A percentile compares a stretch with the other conserved stretches of the same genome.
phyloP scores from a whole-genome alignment of 225 moss, liverwort and hornwort genomes.

The Bryoerythrophyllum caledonicum region DNA sequence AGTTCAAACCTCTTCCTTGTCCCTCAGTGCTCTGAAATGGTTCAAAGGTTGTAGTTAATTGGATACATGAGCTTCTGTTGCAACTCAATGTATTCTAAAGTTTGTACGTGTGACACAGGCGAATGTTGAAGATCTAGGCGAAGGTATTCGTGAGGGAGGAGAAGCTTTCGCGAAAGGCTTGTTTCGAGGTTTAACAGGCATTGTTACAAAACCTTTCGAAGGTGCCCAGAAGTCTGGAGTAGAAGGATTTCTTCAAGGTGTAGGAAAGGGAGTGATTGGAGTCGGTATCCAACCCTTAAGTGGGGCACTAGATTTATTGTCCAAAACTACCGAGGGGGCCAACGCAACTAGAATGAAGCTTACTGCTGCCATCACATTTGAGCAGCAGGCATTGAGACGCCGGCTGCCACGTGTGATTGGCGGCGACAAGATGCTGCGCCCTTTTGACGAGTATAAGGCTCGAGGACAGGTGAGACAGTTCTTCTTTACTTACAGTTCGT shows the following conservation, averaged over 20 bases:
- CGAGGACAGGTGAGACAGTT: constrained; percentile 75
- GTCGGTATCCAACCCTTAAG: constrained; percentile 89
- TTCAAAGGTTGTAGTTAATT: constrained; percentile 7
- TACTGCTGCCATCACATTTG: constrained; percentile 81
- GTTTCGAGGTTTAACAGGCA: constrained; percentile 95
- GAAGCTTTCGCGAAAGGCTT: constrained; percentile 94
- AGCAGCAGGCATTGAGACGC: constrained; percentile 77
- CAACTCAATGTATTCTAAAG: constrained; percentile 1
- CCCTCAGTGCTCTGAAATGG: background rate
- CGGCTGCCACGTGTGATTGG: constrained; percentile 94
- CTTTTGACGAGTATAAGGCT: constrained; percentile 93
- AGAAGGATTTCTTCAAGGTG: constrained; percentile 95
- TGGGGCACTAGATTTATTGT: constrained; percentile 90
- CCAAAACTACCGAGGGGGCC: constrained; percentile 94
- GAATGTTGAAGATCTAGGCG: constrained; percentile 95
- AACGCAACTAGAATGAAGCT: constrained; percentile 92
- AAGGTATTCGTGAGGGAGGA: constrained; percentile 93
- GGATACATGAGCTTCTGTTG: background rate
- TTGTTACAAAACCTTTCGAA: constrained; percentile 94
- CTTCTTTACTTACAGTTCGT: background rate
- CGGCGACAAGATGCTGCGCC: constrained; percentile 89
- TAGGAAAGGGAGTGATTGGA: constrained; percentile 95
- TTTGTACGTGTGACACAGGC: constrained; percentile 45
- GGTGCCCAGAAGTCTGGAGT: constrained; percentile 90
- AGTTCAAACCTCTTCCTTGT: background rate